Evolutionary conservation across 768 basidiomycete species (phyloP).

Genomic region (Boletus bicolor): DNA sequence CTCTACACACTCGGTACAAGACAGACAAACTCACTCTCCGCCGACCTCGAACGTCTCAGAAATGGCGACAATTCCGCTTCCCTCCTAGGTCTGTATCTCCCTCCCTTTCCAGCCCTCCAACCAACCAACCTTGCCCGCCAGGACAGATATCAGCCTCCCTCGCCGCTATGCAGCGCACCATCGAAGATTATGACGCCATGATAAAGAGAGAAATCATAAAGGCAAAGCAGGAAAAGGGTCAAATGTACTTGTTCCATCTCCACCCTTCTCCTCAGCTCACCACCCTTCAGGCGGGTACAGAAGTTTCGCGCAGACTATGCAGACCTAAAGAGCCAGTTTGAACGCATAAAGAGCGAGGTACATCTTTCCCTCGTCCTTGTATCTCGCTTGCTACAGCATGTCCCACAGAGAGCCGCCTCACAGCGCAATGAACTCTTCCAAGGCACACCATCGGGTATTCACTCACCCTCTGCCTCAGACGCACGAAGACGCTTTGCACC

Average conservation of each 20-base stretch:
- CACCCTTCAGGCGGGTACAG: constrained; percentile 71
- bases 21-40: constrained; percentile 83
- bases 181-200: constrained; percentile 98
- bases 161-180: constrained; percentile 89
- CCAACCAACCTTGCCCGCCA: constrained; percentile 37
- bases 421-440: constrained; percentile 66
- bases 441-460: constrained; percentile 37
- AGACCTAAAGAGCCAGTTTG: constrained; percentile 81
- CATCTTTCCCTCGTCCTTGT: background rate
- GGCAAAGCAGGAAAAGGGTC: constrained; percentile 94
- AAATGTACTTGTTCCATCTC: constrained; percentile 57
- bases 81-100: constrained; percentile 64
- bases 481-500: constrained; percentile 62
- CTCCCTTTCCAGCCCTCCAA: background rate
- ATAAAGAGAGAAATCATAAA: constrained; percentile 94
- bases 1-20: constrained; percentile 91
- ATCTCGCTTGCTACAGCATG: background rate
- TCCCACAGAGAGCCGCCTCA: constrained; percentile 50
- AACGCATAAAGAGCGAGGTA: constrained; percentile 63
- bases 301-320: constrained; percentile 87
- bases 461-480: constrained; percentile 38
- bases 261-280: constrained; percentile 1
- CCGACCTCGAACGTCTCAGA: constrained; percentile 80
- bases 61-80: constrained; percentile 79
- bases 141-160: constrained; percentile 98